Conservation (phyloP, 2,329 filamentous ascomycete species). For the Alternaria metachromatica region DNA sequence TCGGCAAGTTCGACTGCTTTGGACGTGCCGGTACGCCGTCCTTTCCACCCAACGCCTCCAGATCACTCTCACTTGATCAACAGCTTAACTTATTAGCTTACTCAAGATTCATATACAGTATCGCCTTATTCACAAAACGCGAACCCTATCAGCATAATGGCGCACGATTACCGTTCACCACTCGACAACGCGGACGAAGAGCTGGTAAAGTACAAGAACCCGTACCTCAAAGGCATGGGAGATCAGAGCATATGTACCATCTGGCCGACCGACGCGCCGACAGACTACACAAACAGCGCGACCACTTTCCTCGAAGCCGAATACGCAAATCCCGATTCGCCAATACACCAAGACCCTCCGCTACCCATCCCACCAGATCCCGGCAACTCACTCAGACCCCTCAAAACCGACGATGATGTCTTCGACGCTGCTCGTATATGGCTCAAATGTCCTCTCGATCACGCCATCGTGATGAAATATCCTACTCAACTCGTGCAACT, state of each 20-base stretch:
- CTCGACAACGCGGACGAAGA: background rate
- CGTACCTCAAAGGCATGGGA: background rate
- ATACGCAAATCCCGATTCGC: background rate
- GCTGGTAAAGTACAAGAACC: background rate
- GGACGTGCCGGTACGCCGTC: too few relatives aligned
- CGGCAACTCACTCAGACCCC: background rate
- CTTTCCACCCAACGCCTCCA: background rate
- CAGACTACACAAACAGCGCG: background rate
- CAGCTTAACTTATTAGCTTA: background rate
- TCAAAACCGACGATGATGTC: background rate
- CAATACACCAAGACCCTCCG: background rate
- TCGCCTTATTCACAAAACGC: background rate
- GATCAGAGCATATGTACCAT: background rate
- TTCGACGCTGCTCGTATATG: background rate
- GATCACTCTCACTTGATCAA: background rate
- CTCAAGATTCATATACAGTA: background rate
- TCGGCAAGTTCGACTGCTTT: background rate
- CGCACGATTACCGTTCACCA: background rate
- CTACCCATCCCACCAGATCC: background rate
- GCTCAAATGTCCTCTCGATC: background rate
- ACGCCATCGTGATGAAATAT: background rate
- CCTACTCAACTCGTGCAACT: background rate
- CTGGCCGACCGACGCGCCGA: background rate
- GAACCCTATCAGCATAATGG: background rate
- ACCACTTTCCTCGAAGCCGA: background rate